A percentile compares a stretch with the other conserved stretches of the same genome.
Conservation (phyloP, 1,139 yeast genomes). For the Lodderomyces pseudojiufengensis region DNA sequence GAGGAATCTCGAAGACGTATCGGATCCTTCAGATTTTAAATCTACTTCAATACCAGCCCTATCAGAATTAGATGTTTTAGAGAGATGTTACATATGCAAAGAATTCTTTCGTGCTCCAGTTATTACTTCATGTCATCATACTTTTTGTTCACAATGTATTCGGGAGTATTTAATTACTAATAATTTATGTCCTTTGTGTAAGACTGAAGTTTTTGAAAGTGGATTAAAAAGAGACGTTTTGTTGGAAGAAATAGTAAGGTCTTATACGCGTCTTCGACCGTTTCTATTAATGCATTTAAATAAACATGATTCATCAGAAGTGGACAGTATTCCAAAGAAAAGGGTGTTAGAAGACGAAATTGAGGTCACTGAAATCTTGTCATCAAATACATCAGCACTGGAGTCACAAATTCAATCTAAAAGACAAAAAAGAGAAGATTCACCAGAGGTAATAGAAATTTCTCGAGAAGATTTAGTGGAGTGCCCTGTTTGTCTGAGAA, state of each 20-base stretch:
- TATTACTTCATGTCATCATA: constrained; percentile 81
- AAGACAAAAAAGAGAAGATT: not conserved
- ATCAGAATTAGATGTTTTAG: constrained; percentile 60
- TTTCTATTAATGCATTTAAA: constrained; percentile 25
- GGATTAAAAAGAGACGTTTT: constrained; percentile 63
- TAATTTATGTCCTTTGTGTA: constrained; percentile 76
- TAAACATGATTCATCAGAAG: not conserved
- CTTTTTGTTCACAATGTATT: constrained; percentile 88
- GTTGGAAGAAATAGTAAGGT: constrained; percentile 67
- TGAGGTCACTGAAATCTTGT: not conserved
- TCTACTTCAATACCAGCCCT: constrained; percentile 52
- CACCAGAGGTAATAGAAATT: not conserved
- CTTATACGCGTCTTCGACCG: constrained; percentile 48
- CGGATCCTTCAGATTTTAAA: constrained; percentile 74
- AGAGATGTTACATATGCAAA: constrained; percentile 90
- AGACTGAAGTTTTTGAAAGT: constrained; percentile 67
- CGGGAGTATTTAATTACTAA: constrained; percentile 61
- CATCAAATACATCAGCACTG: too few species aligned
- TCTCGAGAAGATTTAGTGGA: constrained; percentile 29
- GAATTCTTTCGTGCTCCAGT: constrained; percentile 82
- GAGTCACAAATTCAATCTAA: not conserved
- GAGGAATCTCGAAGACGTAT: constrained; percentile 13
- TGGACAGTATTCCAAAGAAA: constrained; percentile 2
- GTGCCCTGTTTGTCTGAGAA: constrained; percentile 69
- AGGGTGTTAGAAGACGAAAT: constrained; percentile 1